Evolutionary conservation across 2,329 filamentous ascomycete genomes (phyloP), one percentile per base, ranked within the genome.

Genomic region (Hymenoscyphus repandus): DNA sequence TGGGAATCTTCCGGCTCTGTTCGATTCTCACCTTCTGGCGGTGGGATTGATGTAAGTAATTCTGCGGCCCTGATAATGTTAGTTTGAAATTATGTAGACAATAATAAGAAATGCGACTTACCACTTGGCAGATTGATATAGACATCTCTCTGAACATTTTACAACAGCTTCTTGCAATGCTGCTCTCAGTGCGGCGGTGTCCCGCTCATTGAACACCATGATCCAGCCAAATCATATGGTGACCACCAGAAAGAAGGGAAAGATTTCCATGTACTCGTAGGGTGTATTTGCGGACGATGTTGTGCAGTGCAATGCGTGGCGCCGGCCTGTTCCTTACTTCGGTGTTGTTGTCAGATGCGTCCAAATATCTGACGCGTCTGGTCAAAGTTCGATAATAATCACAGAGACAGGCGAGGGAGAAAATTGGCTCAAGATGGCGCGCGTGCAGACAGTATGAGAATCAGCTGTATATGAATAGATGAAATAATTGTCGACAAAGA

Each of bases 91-190:
- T n/a, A 40, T 47, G 13, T 2, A n/a, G 12, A 15, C 22, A 27
- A 27, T 27, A 33, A 11, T 11, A 37, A 36, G 34, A 15, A 32
- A 30, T 45, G 30, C 30, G 11, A 22, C 62, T 50, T 68, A 96
- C 93, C 93, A 99, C 82, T 97, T 97, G 27, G 93, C 86, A 6
- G 92, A 93, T 64, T 96, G 91, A 65, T 96, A 97, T 11, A 99
- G 79, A 68, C 93, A 96, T 68, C 93, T 78, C 67, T 99, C 93
- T 1, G 90, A 95, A 72, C 91, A 97, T 66, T 90, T 90, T 20
- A 93, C 78, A 2, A 93, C 85, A 30, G 92, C 90, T 63, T 90
- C 86, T 67, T 95, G 89, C 39, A 96, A 77, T 32, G 88, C 82
- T 34, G 77, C 78, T 64, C 86, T 56, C 36, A 67, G 52, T 42